phyloP scores from a whole-genome alignment of 257 asterid genomes.

The Plantago elongata region DNA sequence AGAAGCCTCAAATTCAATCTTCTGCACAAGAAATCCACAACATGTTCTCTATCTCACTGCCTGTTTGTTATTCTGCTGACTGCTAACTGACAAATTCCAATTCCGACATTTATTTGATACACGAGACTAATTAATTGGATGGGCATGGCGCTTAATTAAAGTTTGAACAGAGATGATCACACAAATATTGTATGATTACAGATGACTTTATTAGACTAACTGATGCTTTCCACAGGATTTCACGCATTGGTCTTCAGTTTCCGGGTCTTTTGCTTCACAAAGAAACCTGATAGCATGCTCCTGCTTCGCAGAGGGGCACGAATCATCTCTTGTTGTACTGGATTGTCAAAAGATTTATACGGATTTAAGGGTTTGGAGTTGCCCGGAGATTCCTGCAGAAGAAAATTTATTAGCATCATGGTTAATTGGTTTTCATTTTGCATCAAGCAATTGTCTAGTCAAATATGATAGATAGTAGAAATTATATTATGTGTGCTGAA shows the following conservation, averaged over 20 bases:
- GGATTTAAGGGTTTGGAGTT: slow-evolving; percentile 48
- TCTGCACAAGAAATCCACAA: background rate
- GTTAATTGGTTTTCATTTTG: background rate
- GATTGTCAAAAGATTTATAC: slow-evolving; percentile 47
- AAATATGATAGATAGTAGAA: background rate
- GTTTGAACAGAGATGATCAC: background rate
- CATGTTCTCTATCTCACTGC: background rate
- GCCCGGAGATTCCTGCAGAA: slow-evolving; percentile 51
- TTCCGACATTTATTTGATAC: background rate
- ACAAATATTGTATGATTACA: background rate
- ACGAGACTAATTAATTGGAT: background rate
- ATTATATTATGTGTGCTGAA: no score
- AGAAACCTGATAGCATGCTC: slow-evolving; percentile 66
- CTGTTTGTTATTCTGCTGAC: background rate
- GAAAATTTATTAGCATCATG: background rate
- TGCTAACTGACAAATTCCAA: background rate
- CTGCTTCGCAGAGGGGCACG: slow-evolving; percentile 56
- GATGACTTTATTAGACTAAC: background rate
- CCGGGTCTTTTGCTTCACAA: slow-evolving; percentile 58
- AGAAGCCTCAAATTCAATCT: background rate
- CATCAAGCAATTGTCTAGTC: background rate
- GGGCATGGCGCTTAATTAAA: background rate
- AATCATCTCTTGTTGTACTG: slow-evolving; percentile 31
- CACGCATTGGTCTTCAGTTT: slow-evolving; percentile 32
- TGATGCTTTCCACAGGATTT: slow-evolving; percentile 9